phyloP scores from a whole-genome alignment of 139 green algal species.

The Pseudopediastrum boryanum region DNA sequence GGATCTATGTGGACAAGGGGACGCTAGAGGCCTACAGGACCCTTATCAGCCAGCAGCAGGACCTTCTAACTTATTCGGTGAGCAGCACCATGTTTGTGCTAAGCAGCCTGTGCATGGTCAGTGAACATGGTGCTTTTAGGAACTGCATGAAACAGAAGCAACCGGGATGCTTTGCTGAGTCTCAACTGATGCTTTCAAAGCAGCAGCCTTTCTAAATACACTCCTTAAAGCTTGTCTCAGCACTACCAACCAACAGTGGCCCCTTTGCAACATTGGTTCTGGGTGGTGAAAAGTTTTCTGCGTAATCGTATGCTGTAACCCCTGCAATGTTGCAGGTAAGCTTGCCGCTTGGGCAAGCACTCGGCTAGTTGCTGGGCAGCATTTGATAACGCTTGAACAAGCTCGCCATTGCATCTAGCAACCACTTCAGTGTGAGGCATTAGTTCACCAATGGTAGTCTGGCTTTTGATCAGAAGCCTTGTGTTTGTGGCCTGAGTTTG shows the following conservation, averaged over 20 bases:
- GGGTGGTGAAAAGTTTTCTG: too few species aligned
- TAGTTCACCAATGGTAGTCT: background rate
- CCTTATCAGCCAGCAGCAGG: background rate
- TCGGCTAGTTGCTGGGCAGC: too few species aligned
- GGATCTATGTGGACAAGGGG: background rate
- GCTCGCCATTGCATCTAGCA: background rate
- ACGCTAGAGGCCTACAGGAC: conserved; percentile 8
- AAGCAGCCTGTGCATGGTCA: background rate
- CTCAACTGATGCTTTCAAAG: too few species aligned
- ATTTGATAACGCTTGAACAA: background rate
- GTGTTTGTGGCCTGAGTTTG: background rate
- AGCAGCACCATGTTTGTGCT: background rate
- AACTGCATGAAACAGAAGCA: background rate
- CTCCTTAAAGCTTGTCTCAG: too few species aligned
- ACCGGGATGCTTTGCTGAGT: too few species aligned
- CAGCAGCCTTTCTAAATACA: too few species aligned
- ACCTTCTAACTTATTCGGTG: too few species aligned
- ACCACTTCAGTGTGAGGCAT: background rate
- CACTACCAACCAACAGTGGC: too few species aligned
- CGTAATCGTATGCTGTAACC: too few species aligned
- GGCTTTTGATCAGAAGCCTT: background rate
- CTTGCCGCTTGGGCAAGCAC: too few species aligned
- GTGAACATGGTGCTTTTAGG: background rate
- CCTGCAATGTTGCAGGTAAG: too few species aligned
- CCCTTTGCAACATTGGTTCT: too few species aligned